Evolutionary conservation across 2,329 filamentous ascomycete genomes (phyloP).

Genomic region (Colletotrichum sp.): DNA sequence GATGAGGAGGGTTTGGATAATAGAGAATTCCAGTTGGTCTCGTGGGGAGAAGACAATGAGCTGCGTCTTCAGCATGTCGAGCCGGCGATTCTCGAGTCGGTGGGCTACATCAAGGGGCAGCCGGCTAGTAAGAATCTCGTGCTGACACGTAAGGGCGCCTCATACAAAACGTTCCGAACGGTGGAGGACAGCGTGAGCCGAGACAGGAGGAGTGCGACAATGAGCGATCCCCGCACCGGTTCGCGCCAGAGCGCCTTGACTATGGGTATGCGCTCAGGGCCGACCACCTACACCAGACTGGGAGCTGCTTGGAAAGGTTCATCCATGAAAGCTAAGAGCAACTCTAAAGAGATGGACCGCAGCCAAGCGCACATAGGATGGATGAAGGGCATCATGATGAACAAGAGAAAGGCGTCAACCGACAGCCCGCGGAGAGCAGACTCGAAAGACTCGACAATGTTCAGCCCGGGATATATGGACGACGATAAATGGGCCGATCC

Average conservation of each 20-base stretch:
- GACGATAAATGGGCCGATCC: slow-evolving; percentile 64
- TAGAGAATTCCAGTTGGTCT: slow-evolving; percentile 90
- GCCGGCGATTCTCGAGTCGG: slow-evolving; percentile 64
- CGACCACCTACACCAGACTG: slow-evolving; percentile 38
- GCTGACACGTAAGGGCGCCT: slow-evolving; percentile 81
- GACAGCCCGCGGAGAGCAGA: slow-evolving; percentile 53
- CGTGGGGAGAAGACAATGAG: slow-evolving; percentile 88
- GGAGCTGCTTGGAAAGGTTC: slow-evolving; percentile 57
- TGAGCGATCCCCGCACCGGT: slow-evolving; percentile 61
- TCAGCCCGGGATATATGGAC: slow-evolving; percentile 56
- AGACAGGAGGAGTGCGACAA: slow-evolving; percentile 65
- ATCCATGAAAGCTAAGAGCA: slow-evolving; percentile 63
- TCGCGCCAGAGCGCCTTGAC: slow-evolving; percentile 48
- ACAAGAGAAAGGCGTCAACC: slow-evolving; percentile 53
- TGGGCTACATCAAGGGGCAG: slow-evolving; percentile 76
- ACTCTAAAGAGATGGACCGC: slow-evolving; percentile 46
- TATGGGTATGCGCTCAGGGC: slow-evolving; percentile 49
- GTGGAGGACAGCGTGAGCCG: slow-evolving; percentile 63
- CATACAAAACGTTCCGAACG: slow-evolving; percentile 85
- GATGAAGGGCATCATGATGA: slow-evolving; percentile 74
- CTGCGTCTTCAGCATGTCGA: slow-evolving; percentile 79
- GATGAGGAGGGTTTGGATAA: slow-evolving; percentile 75
- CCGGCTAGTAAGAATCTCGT: slow-evolving; percentile 68
- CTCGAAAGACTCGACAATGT: slow-evolving; percentile 57
- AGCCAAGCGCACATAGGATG: slow-evolving; percentile 67